Evolutionary conservation across 495 filamentous ascomycete species (phyloP), one percentile per base, ranked within the genome.

Genomic region (Aspergillus incahuasiensis): DNA sequence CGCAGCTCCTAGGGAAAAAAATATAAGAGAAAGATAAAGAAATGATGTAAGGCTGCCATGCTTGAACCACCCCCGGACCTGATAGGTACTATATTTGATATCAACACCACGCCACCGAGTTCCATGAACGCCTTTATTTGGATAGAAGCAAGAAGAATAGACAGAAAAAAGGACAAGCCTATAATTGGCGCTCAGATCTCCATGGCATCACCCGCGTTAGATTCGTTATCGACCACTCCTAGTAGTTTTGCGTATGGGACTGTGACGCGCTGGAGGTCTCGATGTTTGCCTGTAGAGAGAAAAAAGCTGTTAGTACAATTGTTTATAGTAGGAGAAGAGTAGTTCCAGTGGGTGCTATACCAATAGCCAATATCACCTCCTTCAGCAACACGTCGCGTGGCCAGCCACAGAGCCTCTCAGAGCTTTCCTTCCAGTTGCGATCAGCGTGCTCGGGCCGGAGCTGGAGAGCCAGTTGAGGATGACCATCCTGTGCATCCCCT

Each of bases 291-390:
- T 96, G 55, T 8, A 12, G 38, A 40, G 8, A 12, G 12, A 54
- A 55, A 34, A 19, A 20, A 20, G 15, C 15, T n/a, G n/a, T 40
- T 22, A 44, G 44, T 28, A 16, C 56, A 43, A 48, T 2, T 59
- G 77, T 60, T 70, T 41, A 63, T 46, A 20, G 38, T 55, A 11
- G 20, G 43, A 38, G 6, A 41, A 15, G 22, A 21, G 39, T 4
- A 13, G 35, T 51, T 16, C 42, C 44, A 28, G 53, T 59, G 25
- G 25, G 13, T 15, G 52, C 78, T 87, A 72, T 86, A 96, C 94
- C 94, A 41, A 98, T 79, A 66, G 95, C 89, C 64, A 96, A 73
- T 50, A 97, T 86, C 42, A 96, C 92, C 51, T 88, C 90, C 75
- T 88, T 92, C 60, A 97, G 66, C 40, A 98, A 73, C 24, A 91